phyloP scores from a whole-genome alignment of 2,329 filamentous ascomycete species.

The Fonsecaea pedrosoi region DNA sequence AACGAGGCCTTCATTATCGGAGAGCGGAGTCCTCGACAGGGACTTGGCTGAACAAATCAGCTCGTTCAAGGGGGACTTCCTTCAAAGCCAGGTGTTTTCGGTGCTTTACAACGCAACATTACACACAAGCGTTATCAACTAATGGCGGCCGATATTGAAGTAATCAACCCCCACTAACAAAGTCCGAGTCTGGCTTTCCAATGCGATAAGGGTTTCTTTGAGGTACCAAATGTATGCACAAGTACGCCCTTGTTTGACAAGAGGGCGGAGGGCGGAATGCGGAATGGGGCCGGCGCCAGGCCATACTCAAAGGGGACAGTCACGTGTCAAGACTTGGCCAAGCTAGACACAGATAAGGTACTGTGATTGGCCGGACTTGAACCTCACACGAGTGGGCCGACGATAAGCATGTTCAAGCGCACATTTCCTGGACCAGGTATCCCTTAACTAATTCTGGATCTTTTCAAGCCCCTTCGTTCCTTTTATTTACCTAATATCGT shows the following conservation, averaged over 20 bases:
- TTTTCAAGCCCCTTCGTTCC: constrained; percentile 2
- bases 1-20: neutral
- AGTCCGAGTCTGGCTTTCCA: neutral
- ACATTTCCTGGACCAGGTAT: constrained; percentile 19
- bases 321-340: neutral
- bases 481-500: constrained; percentile 20
- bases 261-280: neutral
- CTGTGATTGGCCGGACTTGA: constrained; percentile 18
- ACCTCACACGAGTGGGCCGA: constrained; percentile 11
- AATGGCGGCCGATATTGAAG: neutral
- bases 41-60: neutral
- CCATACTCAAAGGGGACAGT: neutral
- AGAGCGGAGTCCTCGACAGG: neutral
- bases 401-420: constrained; percentile 25
- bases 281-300: neutral
- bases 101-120: neutral
- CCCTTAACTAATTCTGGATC: constrained; percentile 2
- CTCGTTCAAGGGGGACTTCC: neutral
- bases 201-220: neutral
- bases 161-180: neutral
- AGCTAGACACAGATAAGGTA: neutral
- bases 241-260: constrained; percentile 6
- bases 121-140: neutral
- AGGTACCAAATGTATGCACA: neutral
- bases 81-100: too few species aligned